Base-by-base conservation (phyloP, 352 stramenopile species). In the Pythium aquatile region DNA sequence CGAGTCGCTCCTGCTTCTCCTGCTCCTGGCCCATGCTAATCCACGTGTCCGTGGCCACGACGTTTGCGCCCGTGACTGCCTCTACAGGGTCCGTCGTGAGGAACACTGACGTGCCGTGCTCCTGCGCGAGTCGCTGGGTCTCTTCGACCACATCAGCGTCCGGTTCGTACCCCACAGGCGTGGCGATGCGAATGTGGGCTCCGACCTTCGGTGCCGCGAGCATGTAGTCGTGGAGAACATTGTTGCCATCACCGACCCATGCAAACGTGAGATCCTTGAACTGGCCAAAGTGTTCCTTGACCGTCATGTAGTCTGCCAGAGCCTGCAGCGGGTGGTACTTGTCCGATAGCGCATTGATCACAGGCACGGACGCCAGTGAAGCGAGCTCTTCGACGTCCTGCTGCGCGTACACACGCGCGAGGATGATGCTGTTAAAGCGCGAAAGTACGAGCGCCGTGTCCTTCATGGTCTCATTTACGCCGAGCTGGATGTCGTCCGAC, bases 231-330 rank as follows among this genome's bases (percentile, higher is more conserved):
- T 99, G 97, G 47, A 97, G 74, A 30, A 98, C 92, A 57, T 99
- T 99, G 81, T 99, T 99, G 56, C 96, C 96, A 69, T 99, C 97
- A 60, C 97, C 97, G 53, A 99, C 97, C 95, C 96, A 99, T 40
- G 94, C 85, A 39, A 99, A 78, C 35, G 94, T 99, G 47, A 98
- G 90, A 5, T 94, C 95, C 20, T 94, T 74, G 24, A 93, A 70
- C 53, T 80, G 76, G 35, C 88, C 88, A 66, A 97, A 97, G 62
- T 93, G 87, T 62, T 97, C 85, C 72, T 98, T 93, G 44, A 99
- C 84, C 3, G 97, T 99, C 91, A 99, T 95, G 48, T 98, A 90
- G 80, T 99, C 97, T 1, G 97, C 97, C 42, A 99, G 81, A 61
- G 97, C 98, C 75, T 99, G 97, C 32, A 99, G 81, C 24, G 97